phyloP scores from a whole-genome alignment of 805 yeast genomes.

The Saccharomycopsis olivae region DNA sequence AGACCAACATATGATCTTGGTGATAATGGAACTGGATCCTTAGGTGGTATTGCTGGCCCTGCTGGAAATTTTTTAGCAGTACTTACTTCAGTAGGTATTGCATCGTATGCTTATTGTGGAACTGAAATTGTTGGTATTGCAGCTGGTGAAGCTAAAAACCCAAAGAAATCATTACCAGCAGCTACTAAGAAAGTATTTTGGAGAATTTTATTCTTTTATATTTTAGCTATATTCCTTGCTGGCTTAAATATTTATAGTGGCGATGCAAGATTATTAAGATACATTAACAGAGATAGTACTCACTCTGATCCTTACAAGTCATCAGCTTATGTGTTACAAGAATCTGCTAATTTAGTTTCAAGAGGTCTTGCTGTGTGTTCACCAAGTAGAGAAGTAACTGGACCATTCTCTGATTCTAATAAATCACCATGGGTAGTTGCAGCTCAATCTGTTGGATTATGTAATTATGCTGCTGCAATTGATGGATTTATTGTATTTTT shows the following conservation, averaged over 20 bases:
- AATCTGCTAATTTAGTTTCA: slow-evolving; percentile 19
- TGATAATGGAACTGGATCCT: slow-evolving; percentile 48
- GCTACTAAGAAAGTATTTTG: slow-evolving; percentile 71
- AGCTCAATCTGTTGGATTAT: slow-evolving; percentile 40
- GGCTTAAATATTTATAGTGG: slow-evolving; percentile 69
- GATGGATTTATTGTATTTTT: slow-evolving; percentile 43
- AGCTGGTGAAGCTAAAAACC: slow-evolving; percentile 78
- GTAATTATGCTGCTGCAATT: slow-evolving; percentile 35
- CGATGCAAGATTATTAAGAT: slow-evolving; percentile 49
- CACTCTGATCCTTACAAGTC: slow-evolving; percentile 18
- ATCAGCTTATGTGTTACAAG: slow-evolving; percentile 23
- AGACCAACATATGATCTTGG: slow-evolving; percentile 58
- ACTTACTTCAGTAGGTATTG: slow-evolving; percentile 48
- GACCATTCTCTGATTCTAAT: no score
- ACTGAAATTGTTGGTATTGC: slow-evolving; percentile 77
- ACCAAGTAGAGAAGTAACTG: slow-evolving; percentile 1
- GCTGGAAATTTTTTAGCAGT: slow-evolving; percentile 51
- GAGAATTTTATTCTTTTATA: slow-evolving; percentile 54
- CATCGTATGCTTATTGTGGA: slow-evolving; percentile 71
- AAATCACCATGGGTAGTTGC: slow-evolving; percentile 55
- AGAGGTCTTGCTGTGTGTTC: slow-evolving; percentile 8
- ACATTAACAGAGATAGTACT: no score
- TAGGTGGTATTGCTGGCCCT: slow-evolving; percentile 48
- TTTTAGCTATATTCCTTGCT: slow-evolving; percentile 56
- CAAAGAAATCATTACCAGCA: slow-evolving; percentile 64